Evolutionary conservation across 495 filamentous ascomycete genomes (phyloP), one percentile per base, ranked within the genome.

Genomic region (Darksidea phi): DNA sequence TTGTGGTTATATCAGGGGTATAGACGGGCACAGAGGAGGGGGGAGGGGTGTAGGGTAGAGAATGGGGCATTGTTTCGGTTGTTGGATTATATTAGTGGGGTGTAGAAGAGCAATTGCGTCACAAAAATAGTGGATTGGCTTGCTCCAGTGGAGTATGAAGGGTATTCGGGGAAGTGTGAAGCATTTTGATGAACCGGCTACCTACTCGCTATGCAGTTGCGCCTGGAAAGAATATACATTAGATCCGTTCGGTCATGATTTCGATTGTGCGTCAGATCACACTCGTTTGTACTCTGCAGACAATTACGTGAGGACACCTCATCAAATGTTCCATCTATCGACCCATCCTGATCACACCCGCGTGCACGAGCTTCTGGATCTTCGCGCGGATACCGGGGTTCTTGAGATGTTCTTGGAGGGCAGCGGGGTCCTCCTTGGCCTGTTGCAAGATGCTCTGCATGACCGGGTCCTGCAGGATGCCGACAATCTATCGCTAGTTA

Each of bases 391-490:
- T 88, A 61, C 79, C 81, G 7, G 88, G 79, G 77, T 96, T 97
- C 80, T 87, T 89, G 90, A 97, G 96, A 76, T 99, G 94, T 69
- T 97, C 92, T 65, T 91, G 86, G 67, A 99, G 79, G 23, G 95
- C 92, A 21, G 86, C 86, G 3, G 94, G 94, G 72, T 97, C 90
- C 47, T 84, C 85, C 79, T 97, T 96, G 48, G 94, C 94, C 77
- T 97, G 91, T 73, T 94, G 89, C 38, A 98, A 84, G 66, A 97
- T 98, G 71, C 87, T 89, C 74, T 97, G 90, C 95, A 97, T 97
- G 69, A 98, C 85, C 4, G 94, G 94, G 70, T 97, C 95, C 72
- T 88, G 84, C 71, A 97, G 87, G 70, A 97, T 95, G 54, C 82
- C 76, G 83, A 94, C 86, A 73, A 96, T 93, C 87, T 94, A 48